Evolutionary conservation across 202 grass and related monocot species (phyloP).

Genomic region (Saccharum hybrid): DNA sequence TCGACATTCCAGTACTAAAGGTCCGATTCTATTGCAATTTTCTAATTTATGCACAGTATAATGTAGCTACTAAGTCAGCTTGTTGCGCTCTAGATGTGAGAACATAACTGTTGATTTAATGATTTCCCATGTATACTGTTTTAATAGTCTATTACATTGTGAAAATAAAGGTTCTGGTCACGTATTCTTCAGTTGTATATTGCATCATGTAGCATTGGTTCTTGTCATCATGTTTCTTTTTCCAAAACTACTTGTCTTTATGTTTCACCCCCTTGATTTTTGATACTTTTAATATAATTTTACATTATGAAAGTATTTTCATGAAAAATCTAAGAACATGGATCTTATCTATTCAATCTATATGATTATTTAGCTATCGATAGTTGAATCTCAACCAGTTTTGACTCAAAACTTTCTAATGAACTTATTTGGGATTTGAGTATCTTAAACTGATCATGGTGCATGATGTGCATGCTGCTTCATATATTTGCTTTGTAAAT

Average conservation of each 20-base stretch:
- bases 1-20: constrained; percentile 59
- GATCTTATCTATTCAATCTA: neutral
- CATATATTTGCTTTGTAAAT: neutral
- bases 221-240: neutral
- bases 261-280: neutral
- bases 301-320: neutral
- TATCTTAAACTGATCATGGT: neutral
- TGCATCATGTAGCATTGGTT: neutral
- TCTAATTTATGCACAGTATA: neutral
- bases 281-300: neutral
- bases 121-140: neutral
- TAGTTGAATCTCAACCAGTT: neutral
- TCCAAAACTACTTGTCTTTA: neutral
- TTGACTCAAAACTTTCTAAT: neutral
- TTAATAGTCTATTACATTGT: neutral
- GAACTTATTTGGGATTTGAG: neutral
- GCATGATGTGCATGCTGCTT: neutral
- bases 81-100: neutral
- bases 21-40: constrained; percentile 33
- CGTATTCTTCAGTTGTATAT: constrained; percentile 15
- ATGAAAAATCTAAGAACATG: neutral
- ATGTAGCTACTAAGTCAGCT: neutral
- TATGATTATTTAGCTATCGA: neutral
- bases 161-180: constrained; percentile 8
- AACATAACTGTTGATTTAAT: neutral